A percentile compares a stretch with the other conserved stretches of the same genome.
phyloP scores from a whole-genome alignment of 2,329 filamentous ascomycete species.

The Metarhizium rileyi region DNA sequence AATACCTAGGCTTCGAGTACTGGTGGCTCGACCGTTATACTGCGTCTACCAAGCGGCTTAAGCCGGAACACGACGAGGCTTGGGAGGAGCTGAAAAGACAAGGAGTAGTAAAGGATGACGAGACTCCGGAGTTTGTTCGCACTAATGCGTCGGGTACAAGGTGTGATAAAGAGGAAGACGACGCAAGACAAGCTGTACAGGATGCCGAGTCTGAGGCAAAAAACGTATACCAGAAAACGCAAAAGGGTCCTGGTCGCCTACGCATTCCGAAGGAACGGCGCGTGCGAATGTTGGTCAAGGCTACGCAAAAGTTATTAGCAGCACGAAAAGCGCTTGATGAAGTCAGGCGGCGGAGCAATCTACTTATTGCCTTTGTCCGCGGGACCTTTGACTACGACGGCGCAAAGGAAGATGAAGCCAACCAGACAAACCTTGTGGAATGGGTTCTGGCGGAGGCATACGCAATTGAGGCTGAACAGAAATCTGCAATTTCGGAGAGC shows the following conservation, averaged over 20 bases:
- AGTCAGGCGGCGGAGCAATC: not conserved
- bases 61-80: slow-evolving; percentile 17
- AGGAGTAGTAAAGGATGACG: slow-evolving; percentile 14
- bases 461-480: slow-evolving; percentile 15
- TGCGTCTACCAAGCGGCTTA: slow-evolving; percentile 11
- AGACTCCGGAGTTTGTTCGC: slow-evolving; percentile 9
- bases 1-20: slow-evolving; percentile 24
- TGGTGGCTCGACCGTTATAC: slow-evolving; percentile 15
- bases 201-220: slow-evolving; percentile 1
- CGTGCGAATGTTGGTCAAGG: slow-evolving; percentile 4
- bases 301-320: not conserved
- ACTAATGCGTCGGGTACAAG: not conserved
- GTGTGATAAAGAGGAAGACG: slow-evolving; percentile 1
- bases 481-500: not conserved
- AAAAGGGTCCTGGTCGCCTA: slow-evolving; percentile 1
- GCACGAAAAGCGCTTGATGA: slow-evolving; percentile 1
- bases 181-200: not conserved
- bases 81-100: slow-evolving; percentile 22
- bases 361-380: slow-evolving; percentile 5
- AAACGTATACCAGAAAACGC: slow-evolving; percentile 3
- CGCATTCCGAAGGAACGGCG: slow-evolving; percentile 3
- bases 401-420: slow-evolving; percentile 10
- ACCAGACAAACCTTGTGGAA: slow-evolving; percentile 13
- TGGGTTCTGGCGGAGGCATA: slow-evolving; percentile 18
- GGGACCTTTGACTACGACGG: slow-evolving; percentile 3